These are phyloP conservation scores for Wickerhamiella infanticola DNA, from an alignment of 1,139 yeast genomes.

Conservation along the genomic window DNA sequence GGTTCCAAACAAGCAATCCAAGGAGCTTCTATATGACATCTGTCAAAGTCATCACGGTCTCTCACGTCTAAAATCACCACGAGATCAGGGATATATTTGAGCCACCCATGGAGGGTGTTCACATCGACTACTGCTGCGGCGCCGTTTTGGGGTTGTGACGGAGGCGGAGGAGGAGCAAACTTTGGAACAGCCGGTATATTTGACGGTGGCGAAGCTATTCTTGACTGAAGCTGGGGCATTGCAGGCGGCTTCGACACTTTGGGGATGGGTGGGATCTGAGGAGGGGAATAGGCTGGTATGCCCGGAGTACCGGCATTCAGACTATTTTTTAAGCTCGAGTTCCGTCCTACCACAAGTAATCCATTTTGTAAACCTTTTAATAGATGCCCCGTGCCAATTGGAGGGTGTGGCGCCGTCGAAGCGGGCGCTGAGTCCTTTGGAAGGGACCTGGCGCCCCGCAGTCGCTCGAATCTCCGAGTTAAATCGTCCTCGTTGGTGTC, in stretches of 20 bases:
- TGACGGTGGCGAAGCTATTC: not conserved
- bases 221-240: not conserved
- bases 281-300: not conserved
- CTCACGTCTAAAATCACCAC: conserved; percentile 53
- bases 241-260: not conserved
- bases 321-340: not conserved
- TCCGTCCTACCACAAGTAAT: not conserved
- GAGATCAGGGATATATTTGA: not conserved
- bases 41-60: conserved; percentile 39
- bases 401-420: not conserved
- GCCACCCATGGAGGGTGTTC: not conserved
- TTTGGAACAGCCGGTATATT: not conserved
- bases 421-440: not conserved
- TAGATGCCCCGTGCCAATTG: not conserved
- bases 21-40: conserved; percentile 40
- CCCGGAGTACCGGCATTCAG: too few species aligned
- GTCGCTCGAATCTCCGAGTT: not conserved
- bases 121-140: not conserved
- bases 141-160: conserved; percentile 4
- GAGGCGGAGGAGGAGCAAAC: conserved; percentile 6
- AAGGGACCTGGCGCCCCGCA: not conserved
- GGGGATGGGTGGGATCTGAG: too few species aligned
- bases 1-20: conserved; percentile 65
- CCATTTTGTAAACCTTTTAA: not conserved
- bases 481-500: not conserved